A percentile compares a stretch with the other conserved stretches of the same genome.
phyloP scores from a whole-genome alignment of 306 rosid species.

The Lupinus albus region DNA sequence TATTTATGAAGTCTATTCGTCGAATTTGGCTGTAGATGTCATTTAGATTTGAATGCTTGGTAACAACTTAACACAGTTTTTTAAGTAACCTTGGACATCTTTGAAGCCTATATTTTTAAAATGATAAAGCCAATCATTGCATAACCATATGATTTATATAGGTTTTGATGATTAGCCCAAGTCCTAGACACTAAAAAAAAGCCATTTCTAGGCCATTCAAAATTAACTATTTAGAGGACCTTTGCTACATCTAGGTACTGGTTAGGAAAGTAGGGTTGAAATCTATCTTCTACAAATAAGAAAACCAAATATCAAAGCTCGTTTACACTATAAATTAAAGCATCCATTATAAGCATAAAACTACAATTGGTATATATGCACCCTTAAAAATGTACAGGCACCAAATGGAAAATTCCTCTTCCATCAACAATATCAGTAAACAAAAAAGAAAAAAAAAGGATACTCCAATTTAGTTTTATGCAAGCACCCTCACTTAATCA shows the following conservation, averaged over 20 bases:
- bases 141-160: conserved; percentile 15
- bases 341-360: conserved; percentile 42
- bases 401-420: conserved; percentile 43
- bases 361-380: conserved; percentile 34
- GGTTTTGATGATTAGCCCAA: neutral
- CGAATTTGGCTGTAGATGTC: neutral
- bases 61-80: neutral
- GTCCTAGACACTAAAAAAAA: neutral
- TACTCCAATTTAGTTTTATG: conserved; percentile 48
- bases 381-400: conserved; percentile 47
- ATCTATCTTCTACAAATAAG: conserved; percentile 32
- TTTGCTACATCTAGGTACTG: neutral
- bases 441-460: conserved; percentile 33
- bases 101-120: neutral
- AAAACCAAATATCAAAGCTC: conserved; percentile 30
- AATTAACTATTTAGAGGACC: conserved; percentile 33
- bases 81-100: conserved; percentile 14
- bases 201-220: conserved; percentile 23
- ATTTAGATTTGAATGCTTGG: neutral
- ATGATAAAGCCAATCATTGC: conserved; percentile 24
- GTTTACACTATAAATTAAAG: conserved; percentile 25
- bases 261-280: conserved; percentile 6
- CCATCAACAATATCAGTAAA: conserved; percentile 45
- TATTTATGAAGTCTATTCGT: neutral
- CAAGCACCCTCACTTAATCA: conserved; percentile 52